phyloP scores from a whole-genome alignment of 2,329 filamentous ascomycete species.

The Cladosporium sp. region DNA sequence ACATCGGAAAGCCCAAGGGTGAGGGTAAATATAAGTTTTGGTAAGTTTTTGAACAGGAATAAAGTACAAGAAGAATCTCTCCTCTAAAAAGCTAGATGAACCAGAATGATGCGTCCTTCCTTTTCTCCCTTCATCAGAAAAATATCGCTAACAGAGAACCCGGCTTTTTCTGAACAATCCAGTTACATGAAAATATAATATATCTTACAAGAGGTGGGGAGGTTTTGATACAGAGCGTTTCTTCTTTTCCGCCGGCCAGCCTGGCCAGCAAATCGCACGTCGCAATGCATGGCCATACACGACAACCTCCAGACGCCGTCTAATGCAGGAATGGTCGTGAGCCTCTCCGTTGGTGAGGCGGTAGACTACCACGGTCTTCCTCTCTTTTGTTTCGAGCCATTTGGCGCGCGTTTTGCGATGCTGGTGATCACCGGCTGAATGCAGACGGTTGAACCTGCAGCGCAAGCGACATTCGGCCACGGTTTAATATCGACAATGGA shows the following conservation, averaged over 20 bases:
- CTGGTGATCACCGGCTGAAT: neutral
- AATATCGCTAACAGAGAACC: neutral
- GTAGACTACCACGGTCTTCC: neutral
- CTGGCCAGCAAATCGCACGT: neutral
- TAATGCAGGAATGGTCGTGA: conserved; percentile 5
- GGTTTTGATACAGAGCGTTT: conserved; percentile 4
- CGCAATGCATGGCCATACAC: neutral
- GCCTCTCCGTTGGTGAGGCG: neutral
- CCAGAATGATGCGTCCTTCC: neutral
- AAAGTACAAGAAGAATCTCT: neutral
- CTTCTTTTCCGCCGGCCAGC: neutral
- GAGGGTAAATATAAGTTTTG: too few relatives aligned
- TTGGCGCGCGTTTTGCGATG: neutral
- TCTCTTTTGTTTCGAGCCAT: neutral
- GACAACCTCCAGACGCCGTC: conserved; percentile 5
- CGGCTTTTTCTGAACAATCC: neutral
- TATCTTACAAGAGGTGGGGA: conserved; percentile 10
- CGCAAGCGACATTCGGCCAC: neutral
- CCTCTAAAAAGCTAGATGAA: neutral
- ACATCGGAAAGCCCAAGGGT: too few relatives aligned
- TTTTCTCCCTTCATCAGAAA: neutral
- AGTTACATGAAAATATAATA: neutral
- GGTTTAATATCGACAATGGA: neutral
- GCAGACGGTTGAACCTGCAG: neutral
- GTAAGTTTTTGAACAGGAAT: neutral